phyloP scores from a whole-genome alignment of 2,329 filamentous ascomycete species.

The Ustulina deusta region DNA sequence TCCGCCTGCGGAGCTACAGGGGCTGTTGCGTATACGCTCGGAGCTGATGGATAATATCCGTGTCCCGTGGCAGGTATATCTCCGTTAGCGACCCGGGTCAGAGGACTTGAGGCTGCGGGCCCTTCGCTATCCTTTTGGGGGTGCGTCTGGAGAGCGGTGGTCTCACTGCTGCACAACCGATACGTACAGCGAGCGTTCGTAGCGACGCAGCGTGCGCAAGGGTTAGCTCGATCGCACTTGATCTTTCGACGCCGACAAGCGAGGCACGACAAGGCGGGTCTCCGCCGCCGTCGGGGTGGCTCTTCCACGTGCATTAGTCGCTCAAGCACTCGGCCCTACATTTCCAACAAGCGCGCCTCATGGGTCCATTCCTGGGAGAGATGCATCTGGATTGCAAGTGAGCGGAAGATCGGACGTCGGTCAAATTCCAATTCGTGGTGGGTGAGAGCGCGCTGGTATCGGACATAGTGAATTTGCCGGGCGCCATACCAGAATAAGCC shows the following conservation, averaged over 20 bases:
- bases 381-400: background rate
- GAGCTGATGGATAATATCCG: background rate
- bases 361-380: background rate
- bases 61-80: background rate
- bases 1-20: background rate
- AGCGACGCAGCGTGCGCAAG: constrained; percentile 55
- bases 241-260: constrained; percentile 60
- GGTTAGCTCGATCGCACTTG: constrained; percentile 58
- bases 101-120: constrained; percentile 22
- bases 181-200: constrained; percentile 52
- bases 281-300: constrained; percentile 48
- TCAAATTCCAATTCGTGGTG: constrained; percentile 3
- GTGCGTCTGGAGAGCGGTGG: constrained; percentile 2
- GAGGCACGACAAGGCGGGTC: constrained; percentile 56
- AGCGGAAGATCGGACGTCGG: background rate
- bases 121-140: constrained; percentile 8
- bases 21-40: background rate
- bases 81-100: background rate
- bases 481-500: constrained; percentile 31
- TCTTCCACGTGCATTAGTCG: constrained; percentile 35
- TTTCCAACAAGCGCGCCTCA: background rate
- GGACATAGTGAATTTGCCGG: constrained; percentile 32
- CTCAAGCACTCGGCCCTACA: constrained; percentile 10
- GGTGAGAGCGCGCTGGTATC: background rate
- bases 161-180: constrained; percentile 38